Evolutionary conservation across 805 yeast genomes (phyloP).

Genomic region (Pichia paraexigua): DNA sequence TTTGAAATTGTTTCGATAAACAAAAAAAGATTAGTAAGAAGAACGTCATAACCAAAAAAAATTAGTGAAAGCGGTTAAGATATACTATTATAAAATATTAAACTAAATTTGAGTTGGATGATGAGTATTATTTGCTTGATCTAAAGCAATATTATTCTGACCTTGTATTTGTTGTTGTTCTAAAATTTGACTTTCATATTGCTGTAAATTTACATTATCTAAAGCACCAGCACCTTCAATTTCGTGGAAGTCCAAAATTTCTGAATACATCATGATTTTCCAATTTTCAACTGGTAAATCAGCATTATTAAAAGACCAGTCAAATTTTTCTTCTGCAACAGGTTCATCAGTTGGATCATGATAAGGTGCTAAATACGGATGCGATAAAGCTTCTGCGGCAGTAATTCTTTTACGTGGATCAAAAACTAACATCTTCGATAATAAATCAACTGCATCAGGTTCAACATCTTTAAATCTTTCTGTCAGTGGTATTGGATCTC

Average conservation of each 20-base stretch:
- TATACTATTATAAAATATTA: not conserved
- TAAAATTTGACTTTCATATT: slow-evolving; percentile 17
- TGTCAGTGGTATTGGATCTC: slow-evolving; percentile 84
- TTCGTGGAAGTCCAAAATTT: slow-evolving; percentile 92
- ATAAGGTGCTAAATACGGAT: slow-evolving; percentile 88
- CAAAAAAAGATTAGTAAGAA: too few relatives aligned
- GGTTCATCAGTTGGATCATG: slow-evolving; percentile 99
- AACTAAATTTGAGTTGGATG: not conserved
- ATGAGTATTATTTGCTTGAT: slow-evolving; percentile 4
- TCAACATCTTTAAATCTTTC: slow-evolving; percentile 75
- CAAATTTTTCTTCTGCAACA: slow-evolving; percentile 82
- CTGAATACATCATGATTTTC: slow-evolving; percentile 99
- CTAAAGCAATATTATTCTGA: slow-evolving; percentile 9
- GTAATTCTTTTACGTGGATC: slow-evolving; percentile 93
- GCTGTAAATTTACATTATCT: slow-evolving; percentile 13
- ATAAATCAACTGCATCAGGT: slow-evolving; percentile 79
- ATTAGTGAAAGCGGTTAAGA: not conserved
- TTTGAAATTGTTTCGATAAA: not conserved
- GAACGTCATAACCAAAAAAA: too few relatives aligned
- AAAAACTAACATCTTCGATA: slow-evolving; percentile 85
- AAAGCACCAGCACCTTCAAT: slow-evolving; percentile 43
- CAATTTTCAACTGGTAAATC: slow-evolving; percentile 96
- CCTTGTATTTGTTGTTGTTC: slow-evolving; percentile 20
- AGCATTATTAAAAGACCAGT: slow-evolving; percentile 98
- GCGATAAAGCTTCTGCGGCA: slow-evolving; percentile 83